These are phyloP conservation scores for Ulvella scutata DNA, from an alignment of 139 green algal species.

Conservation along the genomic window DNA sequence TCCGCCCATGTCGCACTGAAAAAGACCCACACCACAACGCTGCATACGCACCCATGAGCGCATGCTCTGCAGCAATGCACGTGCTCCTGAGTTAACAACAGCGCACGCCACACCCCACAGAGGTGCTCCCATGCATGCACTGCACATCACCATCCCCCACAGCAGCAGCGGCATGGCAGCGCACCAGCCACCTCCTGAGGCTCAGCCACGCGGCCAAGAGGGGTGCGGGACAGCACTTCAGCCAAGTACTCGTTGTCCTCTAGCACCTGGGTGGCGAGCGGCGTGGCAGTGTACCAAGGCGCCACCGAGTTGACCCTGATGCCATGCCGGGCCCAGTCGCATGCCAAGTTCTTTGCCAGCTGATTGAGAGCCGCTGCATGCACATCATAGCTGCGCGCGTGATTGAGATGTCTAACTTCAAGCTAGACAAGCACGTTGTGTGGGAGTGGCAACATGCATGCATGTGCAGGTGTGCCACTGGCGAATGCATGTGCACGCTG, in stretches of 20 bases:
- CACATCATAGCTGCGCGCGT: neutral
- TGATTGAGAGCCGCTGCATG: conserved; percentile 83
- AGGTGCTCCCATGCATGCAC: neutral
- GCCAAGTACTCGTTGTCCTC: conserved; percentile 23
- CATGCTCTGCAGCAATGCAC: neutral
- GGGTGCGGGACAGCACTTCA: neutral
- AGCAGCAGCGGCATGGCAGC: neutral
- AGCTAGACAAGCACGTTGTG: neutral
- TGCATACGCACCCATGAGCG: neutral
- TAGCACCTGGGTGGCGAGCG: conserved; percentile 14
- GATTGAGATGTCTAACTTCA: neutral
- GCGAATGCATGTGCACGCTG: neutral
- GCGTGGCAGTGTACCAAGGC: conserved; percentile 84
- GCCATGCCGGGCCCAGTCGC: conserved; percentile 53
- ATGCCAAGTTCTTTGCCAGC: conserved; percentile 58
- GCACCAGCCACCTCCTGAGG: conserved; percentile 44
- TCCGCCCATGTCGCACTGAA: neutral
- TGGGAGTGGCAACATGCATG: neutral
- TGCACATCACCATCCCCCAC: neutral
- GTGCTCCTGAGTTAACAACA: neutral
- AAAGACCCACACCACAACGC: neutral
- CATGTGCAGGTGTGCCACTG: neutral
- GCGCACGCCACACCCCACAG: neutral
- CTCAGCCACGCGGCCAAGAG: conserved; percentile 8
- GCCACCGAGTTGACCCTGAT: conserved; percentile 74